Evolutionary conservation across 1,284 basidiomycete genomes (phyloP), one percentile per base, ranked within the genome.

Genomic region (Apiotrichum akiyoshidainum): DNA sequence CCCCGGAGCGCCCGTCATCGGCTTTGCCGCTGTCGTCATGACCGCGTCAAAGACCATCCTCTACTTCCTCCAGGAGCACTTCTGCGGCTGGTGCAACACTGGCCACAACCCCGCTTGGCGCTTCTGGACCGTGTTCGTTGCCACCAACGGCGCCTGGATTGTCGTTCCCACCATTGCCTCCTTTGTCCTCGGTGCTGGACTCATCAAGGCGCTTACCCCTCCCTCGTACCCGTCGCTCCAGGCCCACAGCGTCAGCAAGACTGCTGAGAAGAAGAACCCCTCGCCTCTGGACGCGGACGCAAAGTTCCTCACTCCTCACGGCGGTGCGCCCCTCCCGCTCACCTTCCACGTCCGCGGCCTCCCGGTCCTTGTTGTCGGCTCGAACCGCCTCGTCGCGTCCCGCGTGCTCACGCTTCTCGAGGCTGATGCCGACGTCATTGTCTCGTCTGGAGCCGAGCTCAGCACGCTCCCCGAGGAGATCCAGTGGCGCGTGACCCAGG

Each of bases 21-120:
- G 90, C 0, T 87, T 94, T 68, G 80, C 83, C 13, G 81, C 84
- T 0, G 85, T 83, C 1, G 73, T 83, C 13, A 87, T 92, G 86
- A 95, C 92, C 0, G 78, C 91, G 31, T 84, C 85, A 60, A 94
- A 94, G 81, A 95, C 92, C 1, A 74, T 85, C 6, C 81, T 94
- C n/a, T 95, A 93, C 76, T 85, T 84, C 81, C 72, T 82, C 9
- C 86, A 90, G 70, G 78, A 79, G 57, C 75, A 75, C 58, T 78
- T 68, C 61, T 78, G 76, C 57, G 75, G 71, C 12, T 78, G 75
- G 73, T 92, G 90, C 71, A 81, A 84, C 31, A 80, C 86, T 16
- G 89, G 89, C 5, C 92, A 94, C 73, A 94, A 94, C 71, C 70
- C 80, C 39, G 61, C 78, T 31, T 66, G 72, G 58, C 81, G 82